A percentile compares a stretch with the other conserved stretches of the same genome.
These are phyloP conservation scores for Nicotiana noctiflora DNA, from an alignment of 257 asterid genomes.

Conservation along the genomic window DNA sequence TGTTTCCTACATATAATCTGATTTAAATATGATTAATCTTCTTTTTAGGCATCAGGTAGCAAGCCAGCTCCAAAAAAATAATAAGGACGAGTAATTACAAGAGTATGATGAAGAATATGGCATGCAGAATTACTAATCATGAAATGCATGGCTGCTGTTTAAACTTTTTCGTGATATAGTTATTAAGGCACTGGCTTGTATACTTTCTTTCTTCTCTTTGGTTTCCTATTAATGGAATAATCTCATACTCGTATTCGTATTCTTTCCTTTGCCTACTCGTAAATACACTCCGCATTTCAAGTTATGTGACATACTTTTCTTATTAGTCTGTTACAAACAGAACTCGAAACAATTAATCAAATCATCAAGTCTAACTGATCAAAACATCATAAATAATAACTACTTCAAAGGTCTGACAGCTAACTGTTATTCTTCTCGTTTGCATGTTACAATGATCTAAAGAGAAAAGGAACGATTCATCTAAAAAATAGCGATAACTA, in stretches of 20 bases:
- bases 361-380: not conserved
- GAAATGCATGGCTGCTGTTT: not conserved
- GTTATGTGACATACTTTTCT: too few species aligned
- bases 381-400: not conserved
- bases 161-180: not conserved
- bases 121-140: not conserved
- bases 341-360: not conserved
- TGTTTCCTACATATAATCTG: not conserved
- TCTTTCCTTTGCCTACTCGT: not conserved
- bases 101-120: not conserved
- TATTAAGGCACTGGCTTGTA: not conserved
- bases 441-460: not conserved
- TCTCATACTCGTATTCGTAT: not conserved
- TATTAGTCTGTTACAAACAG: too few species aligned
- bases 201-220: not conserved
- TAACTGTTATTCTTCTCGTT: not conserved
- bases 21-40: not conserved
- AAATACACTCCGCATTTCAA: too few species aligned
- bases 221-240: not conserved
- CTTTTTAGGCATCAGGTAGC: not conserved
- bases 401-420: not conserved
- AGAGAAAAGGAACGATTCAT: not conserved
- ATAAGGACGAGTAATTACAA: constrained; percentile 3
- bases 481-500: constrained; percentile 2
- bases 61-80: constrained; percentile 20